Evolutionary conservation across 352 stramenopile genomes (phyloP).

Genomic region (Globisporangium acanthophoron): DNA sequence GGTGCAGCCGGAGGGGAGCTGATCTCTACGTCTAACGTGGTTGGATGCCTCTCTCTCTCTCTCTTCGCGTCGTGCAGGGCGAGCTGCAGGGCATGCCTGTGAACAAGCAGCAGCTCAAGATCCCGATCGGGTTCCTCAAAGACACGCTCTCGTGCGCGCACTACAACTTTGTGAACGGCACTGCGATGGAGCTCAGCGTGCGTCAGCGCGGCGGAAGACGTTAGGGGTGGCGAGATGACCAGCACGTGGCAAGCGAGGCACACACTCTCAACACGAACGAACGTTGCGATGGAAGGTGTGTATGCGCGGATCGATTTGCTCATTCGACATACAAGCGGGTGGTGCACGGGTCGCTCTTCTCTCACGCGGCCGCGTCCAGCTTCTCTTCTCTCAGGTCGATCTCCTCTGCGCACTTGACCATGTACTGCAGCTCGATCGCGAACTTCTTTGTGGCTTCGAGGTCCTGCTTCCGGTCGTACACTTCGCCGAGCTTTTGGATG

Average conservation of each 20-base stretch:
- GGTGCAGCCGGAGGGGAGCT: background rate
- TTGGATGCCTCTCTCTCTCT: background rate
- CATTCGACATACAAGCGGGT: too few relatives aligned
- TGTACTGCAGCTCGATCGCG: slow-evolving; percentile 80
- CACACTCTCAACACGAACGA: background rate
- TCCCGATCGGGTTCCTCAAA: slow-evolving; percentile 90
- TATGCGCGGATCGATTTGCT: background rate
- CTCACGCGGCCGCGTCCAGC: slow-evolving; percentile 30
- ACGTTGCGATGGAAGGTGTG: background rate
- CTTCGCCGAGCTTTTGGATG: slow-evolving; percentile 64
- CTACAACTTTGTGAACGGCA: slow-evolving; percentile 84
- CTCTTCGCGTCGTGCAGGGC: slow-evolving; percentile 17
- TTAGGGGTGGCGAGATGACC: slow-evolving; percentile 16
- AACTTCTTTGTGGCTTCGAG: slow-evolving; percentile 67
- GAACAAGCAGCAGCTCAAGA: slow-evolving; percentile 96
- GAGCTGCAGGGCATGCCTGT: slow-evolving; percentile 89
- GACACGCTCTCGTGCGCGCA: slow-evolving; percentile 74
- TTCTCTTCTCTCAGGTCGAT: slow-evolving; percentile 72
- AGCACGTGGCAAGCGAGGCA: background rate
- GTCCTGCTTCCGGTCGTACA: slow-evolving; percentile 72
- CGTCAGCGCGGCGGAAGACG: slow-evolving; percentile 70
- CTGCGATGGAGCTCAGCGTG: slow-evolving; percentile 67
- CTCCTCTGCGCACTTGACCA: slow-evolving; percentile 83
- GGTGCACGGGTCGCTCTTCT: background rate
- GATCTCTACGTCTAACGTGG: background rate